Base-by-base conservation (phyloP, 2,329 filamentous ascomycete genomes). In the Endocalyx cinctus region DNA sequence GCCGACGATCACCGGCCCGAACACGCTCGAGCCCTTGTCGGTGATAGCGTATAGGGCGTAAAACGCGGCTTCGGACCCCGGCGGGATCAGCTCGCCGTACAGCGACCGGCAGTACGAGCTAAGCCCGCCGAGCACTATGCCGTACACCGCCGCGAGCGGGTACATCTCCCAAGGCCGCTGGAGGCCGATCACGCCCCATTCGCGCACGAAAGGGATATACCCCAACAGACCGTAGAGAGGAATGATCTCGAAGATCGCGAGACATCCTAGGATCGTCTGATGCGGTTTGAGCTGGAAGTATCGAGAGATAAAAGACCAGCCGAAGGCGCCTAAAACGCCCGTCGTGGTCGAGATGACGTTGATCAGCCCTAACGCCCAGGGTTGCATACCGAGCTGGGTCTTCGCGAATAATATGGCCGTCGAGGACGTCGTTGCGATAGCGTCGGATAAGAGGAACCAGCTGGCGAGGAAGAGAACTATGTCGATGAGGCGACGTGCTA, bases 111-210 rank as follows among this genome's bases (percentile, higher is more conserved):
- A 97, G 60, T 97, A 96, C 16, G 84, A 84, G 37, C 85, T 87
- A 25, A 98, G 66, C 0, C 92, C 92, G n/a, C 92, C 92, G 18
- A 97, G 77, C 2, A 97, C 89, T 31, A 98, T 78, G 0, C 92
- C 92, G 58, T 96, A 97, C 10, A 97, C 78, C 4, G 85, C 84
- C 0, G 87, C 89, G 1, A 98, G 64, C 0, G 87, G 86, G 50
- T 92, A 97, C 87, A 98, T 96, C 51, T 98, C 92, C 86, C 88
- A 95, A 4, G 86, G 82, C 55, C 92, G 82, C 59, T 95, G 88
- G n/a, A 98, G 70, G 2, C 92, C 92, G 25, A 88, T 64, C 5
- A 86, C 79, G 1, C 87, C 89, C 60, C 84, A 77, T 6, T 70
- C 65, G 48, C 79, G 74, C 29, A 98, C 73, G 6, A 86, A 78